phyloP scores from a whole-genome alignment of 1,139 yeast genomes.

The Kodamaea derodonti region DNA sequence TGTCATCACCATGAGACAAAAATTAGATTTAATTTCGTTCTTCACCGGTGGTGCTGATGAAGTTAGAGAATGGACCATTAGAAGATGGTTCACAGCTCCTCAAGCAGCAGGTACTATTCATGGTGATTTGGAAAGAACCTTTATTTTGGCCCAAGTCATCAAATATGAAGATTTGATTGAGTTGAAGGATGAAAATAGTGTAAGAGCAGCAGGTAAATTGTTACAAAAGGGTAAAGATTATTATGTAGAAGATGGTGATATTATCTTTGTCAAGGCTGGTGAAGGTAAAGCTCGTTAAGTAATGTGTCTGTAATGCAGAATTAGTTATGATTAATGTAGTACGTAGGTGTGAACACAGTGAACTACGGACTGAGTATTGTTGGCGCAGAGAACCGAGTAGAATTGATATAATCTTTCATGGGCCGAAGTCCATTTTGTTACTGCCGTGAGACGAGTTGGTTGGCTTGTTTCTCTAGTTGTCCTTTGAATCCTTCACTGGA shows the following conservation, averaged over 20 bases:
- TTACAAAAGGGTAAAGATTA: conserved; percentile 95
- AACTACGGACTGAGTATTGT: too few relatives aligned
- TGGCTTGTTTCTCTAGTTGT: too few relatives aligned
- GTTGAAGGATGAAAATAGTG: conserved; percentile 77
- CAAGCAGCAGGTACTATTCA: conserved; percentile 81
- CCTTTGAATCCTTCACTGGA: too few relatives aligned
- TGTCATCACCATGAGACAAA: conserved; percentile 77
- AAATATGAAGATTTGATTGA: conserved; percentile 62
- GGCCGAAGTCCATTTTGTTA: too few relatives aligned
- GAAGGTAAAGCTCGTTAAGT: conserved; percentile 76
- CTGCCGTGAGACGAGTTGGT: too few relatives aligned
- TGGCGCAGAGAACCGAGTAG: too few relatives aligned
- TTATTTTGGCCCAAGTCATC: conserved; percentile 46
- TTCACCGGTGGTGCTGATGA: conserved; percentile 85
- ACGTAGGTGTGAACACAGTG: too few relatives aligned
- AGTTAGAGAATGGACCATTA: conserved; percentile 33
- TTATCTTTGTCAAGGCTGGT: conserved; percentile 92
- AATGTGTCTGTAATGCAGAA: too few relatives aligned
- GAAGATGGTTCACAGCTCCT: background rate
- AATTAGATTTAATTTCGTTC: conserved; percentile 76
- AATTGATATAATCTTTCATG: too few relatives aligned
- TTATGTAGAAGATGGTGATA: conserved; percentile 82
- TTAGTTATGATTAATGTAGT: too few relatives aligned
- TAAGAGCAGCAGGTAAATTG: conserved; percentile 91
- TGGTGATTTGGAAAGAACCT: conserved; percentile 52